Evolutionary conservation across 192 early-diverging fungal species (phyloP).

Genomic region (Coemansia sp.): DNA sequence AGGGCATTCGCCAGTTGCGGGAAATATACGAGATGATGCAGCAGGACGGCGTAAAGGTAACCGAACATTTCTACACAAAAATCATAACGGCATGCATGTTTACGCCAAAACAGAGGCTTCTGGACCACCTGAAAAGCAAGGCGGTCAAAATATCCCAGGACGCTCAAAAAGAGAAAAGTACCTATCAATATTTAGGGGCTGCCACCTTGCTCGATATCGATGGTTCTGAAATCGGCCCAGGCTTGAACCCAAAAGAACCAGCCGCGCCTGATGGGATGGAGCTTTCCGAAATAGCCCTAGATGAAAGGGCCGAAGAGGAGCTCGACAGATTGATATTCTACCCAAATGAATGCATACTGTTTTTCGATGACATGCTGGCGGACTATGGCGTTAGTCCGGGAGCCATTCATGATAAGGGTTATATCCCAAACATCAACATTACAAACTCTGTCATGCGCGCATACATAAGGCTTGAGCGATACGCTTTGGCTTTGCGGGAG

Average conservation of each 20-base stretch:
- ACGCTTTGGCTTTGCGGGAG: constrained; percentile 34
- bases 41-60: constrained; percentile 39
- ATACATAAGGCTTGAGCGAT: constrained; percentile 28
- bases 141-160: not conserved
- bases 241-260: not conserved
- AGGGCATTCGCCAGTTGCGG: constrained; percentile 34
- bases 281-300: constrained; percentile 18
- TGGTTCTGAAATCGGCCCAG: not conserved
- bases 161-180: not conserved
- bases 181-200: not conserved
- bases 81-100: constrained; percentile 53
- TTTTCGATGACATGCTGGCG: constrained; percentile 41
- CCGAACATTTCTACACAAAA: constrained; percentile 46
- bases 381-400: constrained; percentile 15
- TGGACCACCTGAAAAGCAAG: constrained; percentile 12
- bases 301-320: constrained; percentile 3
- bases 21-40: constrained; percentile 47
- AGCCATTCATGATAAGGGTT: constrained; percentile 13
- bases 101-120: constrained; percentile 22
- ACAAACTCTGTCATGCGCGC: constrained; percentile 49
- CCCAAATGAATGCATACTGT: constrained; percentile 40
- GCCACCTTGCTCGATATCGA: not conserved
- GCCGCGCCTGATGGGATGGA: not conserved
- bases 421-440: constrained; percentile 34
- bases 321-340: constrained; percentile 19